Evolutionary conservation across 1,284 basidiomycete genomes (phyloP), one percentile per base, ranked within the genome.

Genomic region (Boletellus sp.): DNA sequence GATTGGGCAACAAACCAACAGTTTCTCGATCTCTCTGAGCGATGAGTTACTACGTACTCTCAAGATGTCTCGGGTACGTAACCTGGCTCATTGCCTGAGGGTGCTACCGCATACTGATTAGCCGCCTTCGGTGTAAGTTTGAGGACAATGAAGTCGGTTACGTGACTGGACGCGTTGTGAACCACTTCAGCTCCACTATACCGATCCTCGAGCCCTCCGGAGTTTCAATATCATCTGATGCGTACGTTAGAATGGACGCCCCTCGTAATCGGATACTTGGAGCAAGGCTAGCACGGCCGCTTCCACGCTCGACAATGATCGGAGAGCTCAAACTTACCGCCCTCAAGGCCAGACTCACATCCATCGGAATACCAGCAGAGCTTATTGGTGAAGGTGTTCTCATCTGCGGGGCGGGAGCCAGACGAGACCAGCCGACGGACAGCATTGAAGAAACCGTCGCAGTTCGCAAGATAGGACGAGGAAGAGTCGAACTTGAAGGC

Each of bases 61-160:
- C 50, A 86, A 85, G 64, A 88, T 97, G 83, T 94, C 93, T 10
- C 80, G 87, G 64, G 94, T 94, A 63, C 52, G 84, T 71, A 41
- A 46, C 11, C 7, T 26, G 22, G 13, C 30, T 37, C 16, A 2
- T 26, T 11, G 16, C 41, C 26, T 10, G 16, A 1, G 27, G 29
- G 29, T 17, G 37, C 27, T 35, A 37, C 44, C 14, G 48, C n/a
- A 44, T 41, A 4, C 46, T 43, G 43, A 41, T 39, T 25, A 43
- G 39, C 38, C 51, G 32, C 42, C 41, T 44, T 17, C 19, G 17
- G 43, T 38, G 53, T 16, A 34, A 95, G 89, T 96, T 97, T 61
- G 96, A 99, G 61, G 95, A 96, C 60, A 98, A 94, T 64, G 93
- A 98, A 66, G 88, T 99, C 33, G 91, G 89, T 16, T 94, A 87